Conservation (phyloP, 2,329 filamentous ascomycete species). For the Calonectria leucothoes region DNA sequence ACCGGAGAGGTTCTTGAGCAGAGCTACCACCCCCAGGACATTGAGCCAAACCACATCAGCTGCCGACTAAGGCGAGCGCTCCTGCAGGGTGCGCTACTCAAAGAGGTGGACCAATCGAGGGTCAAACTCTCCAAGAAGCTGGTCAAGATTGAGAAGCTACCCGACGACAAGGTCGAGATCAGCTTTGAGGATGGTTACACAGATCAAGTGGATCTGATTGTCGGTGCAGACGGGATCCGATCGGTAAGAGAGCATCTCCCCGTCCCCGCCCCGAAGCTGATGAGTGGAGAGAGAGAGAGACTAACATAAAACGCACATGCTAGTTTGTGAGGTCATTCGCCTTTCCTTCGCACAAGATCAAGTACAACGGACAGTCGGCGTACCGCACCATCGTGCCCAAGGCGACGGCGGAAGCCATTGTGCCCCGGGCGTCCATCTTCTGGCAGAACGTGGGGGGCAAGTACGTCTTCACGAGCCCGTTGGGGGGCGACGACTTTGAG, state of each 20-base stretch:
- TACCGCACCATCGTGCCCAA: conserved; percentile 47
- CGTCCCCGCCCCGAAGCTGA: not conserved
- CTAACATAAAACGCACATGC: not conserved
- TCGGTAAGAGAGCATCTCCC: conserved; percentile 47
- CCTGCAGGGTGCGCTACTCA: conserved; percentile 61
- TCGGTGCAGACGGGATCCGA: conserved; percentile 65
- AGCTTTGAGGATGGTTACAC: conserved; percentile 57
- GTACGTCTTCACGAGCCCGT: conserved; percentile 49
- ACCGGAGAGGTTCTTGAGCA: conserved; percentile 44
- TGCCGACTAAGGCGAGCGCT: conserved; percentile 48
- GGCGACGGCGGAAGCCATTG: conserved; percentile 38
- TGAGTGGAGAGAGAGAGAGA: not conserved
- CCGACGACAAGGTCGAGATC: conserved; percentile 51
- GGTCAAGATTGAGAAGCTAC: conserved; percentile 49
- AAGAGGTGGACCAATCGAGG: conserved; percentile 54
- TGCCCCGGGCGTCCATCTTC: conserved; percentile 44
- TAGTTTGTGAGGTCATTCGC: conserved; percentile 55
- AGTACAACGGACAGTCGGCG: conserved; percentile 53
- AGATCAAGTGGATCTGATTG: conserved; percentile 57
- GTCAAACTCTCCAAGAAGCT: conserved; percentile 60
- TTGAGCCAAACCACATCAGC: conserved; percentile 39
- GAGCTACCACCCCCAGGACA: conserved; percentile 33
- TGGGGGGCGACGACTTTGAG: conserved; percentile 48
- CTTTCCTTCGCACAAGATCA: conserved; percentile 55
- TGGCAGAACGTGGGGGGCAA: conserved; percentile 46